These are phyloP conservation scores for Calonectria hawksworthii DNA, from an alignment of 2,329 filamentous ascomycete species.

Conservation along the genomic window DNA sequence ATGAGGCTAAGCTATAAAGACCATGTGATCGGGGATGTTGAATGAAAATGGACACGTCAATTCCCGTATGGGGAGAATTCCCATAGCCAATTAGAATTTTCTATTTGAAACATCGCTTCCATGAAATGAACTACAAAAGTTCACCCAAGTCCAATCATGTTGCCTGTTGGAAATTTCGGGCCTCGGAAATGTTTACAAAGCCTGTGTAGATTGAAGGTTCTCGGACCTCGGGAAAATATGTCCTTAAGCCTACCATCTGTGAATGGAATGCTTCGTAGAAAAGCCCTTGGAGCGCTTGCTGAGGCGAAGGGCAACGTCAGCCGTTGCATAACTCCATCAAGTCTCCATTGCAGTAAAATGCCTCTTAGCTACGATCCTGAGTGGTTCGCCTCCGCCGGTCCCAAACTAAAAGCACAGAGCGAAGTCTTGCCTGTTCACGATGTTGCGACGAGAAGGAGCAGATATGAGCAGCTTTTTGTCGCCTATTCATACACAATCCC, in stretches of 20 bases:
- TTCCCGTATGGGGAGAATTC: too few relatives aligned
- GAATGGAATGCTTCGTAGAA: neutral
- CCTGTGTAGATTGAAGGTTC: too few relatives aligned
- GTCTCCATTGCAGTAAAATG: neutral
- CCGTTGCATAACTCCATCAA: neutral
- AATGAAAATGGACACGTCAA: too few relatives aligned
- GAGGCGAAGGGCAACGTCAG: neutral
- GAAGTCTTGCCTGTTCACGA: slow-evolving; percentile 3
- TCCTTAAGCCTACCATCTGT: neutral
- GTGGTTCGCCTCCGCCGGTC: neutral
- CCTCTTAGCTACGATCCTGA: neutral
- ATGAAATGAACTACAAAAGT: too few relatives aligned
- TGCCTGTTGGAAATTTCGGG: too few relatives aligned
- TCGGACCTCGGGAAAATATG: too few relatives aligned
- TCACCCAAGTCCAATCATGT: too few relatives aligned
- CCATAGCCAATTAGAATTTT: too few relatives aligned
- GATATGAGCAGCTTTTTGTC: slow-evolving; percentile 8
- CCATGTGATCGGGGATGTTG: too few relatives aligned
- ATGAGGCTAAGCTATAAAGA: too few relatives aligned
- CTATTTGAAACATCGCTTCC: too few relatives aligned
- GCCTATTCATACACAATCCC: neutral
- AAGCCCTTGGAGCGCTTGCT: neutral
- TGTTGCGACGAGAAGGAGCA: neutral
- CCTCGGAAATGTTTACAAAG: too few relatives aligned
- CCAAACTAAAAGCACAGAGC: neutral